Evolutionary conservation across 805 yeast species (phyloP), one percentile per base, ranked within the genome.

Genomic region (Naumovozyma castellii): DNA sequence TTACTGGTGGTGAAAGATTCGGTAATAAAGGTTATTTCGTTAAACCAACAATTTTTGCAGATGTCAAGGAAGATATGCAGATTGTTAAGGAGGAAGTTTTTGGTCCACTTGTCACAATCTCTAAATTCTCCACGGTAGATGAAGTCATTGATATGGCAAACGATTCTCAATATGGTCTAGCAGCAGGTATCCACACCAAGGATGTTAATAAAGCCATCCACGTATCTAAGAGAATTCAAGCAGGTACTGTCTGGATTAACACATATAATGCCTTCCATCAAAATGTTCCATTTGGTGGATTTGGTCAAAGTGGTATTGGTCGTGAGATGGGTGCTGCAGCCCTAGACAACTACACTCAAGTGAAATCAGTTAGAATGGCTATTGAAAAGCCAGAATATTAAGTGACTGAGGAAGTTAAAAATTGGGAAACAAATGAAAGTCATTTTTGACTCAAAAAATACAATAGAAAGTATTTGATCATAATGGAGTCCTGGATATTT

Each of bases 161-260:
- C 66, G 82, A 81, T 65, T 72, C 88, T 29, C 71, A 68, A 40
- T 88, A 82, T 63, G 97, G 97, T 47, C 72, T 84, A 59, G 94
- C 92, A 46, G 94, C 96, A 45, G 95, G 94, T 66, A 69, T 88
- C 41, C 94, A 86, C 70, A 79, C 97, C 43, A 64, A 67, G 38
- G 78, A 81, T 66, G 62, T 88, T 49, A 74, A 74, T 68, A 80
- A 79, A 56, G 88, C 94, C 29, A 69, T 82, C 52, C 76, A 76
- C 41, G 88, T 84, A 46, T 71, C 95, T 33, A 71, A 73, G 65
- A 76, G 77, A 59, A 66, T 88, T 41, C 76, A 79, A 54, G 81
- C 95, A 44, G 97, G 97, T 59, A 84, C 90, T 43, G 78, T 88
- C 50, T 90, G 95, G 90, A 75, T 87, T 50, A 88, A 88, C 76